Base-by-base conservation (phyloP, 192 early-diverging fungal species). In the Umbelopsis sp. region DNA sequence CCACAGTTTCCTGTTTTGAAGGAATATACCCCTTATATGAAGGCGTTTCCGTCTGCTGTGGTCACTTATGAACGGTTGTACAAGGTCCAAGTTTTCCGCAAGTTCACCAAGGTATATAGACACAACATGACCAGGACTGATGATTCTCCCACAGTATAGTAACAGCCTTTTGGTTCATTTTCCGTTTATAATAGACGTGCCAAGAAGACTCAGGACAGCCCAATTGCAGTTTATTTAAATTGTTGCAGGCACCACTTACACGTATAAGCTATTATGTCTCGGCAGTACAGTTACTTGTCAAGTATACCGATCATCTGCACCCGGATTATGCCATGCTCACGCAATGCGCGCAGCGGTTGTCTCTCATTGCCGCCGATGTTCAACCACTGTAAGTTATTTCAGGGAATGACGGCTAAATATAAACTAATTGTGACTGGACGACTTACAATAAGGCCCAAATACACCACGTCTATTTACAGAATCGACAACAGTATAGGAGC, bases 11-110 rank as follows among this genome's bases (percentile, higher is more conserved):
- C 71, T 51, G 25, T 51, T 50, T 64, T 72, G 27, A 46, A 51
- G 23, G 64, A 49, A 49, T 72, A 72, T 51, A 66, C 49, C 3
- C 33, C 46, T 22, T 72, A 72, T 41, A 33, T 72, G n/a, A 51
- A 72, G 11, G 61, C 58, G 15, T 72, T 64, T 48, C 58, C 45
- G 30, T 64, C 22, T 23, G 61, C 61, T 21, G 49, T 72, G 45
- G 46, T 66, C 7, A 66, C 47, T 16, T 48, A 64, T 44, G 71
- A 72, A 33, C 41, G 64, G 21, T 44, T 72, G 21, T 21, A 50
- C 35, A 64, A 72, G 30, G 53, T 46, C 7, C 35, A 35, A 33
- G 51, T 52, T 2, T 71, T 71, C 45, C 49, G 53, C 25, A 71
- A 71, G 37, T 71, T 52, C 21, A 46, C 53, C 4, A 53, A 71